Percentiles rank a stretch among this genome's conserved stretches.
Evolutionary conservation across 805 yeast genomes (phyloP).

Genomic region (Zygosaccharomyces siamensis): DNA sequence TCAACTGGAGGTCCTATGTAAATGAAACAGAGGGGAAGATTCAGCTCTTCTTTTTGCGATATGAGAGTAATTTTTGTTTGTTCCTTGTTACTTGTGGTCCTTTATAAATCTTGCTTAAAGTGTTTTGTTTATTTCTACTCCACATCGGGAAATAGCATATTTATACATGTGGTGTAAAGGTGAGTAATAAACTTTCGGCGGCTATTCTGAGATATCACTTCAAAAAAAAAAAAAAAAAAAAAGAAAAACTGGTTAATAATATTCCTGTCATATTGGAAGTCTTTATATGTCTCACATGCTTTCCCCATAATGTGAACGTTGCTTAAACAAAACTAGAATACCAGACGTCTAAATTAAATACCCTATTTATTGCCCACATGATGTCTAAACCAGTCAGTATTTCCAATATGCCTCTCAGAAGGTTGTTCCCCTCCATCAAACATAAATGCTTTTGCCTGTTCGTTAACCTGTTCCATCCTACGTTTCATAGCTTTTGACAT

Average conservation of each 20-base stretch:
- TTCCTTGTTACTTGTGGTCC: constrained; percentile 1
- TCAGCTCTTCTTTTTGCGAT: background rate
- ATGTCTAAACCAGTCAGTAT: background rate
- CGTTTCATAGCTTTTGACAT: constrained; percentile 57
- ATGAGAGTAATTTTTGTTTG: background rate
- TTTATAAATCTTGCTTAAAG: constrained; percentile 2
- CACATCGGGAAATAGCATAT: constrained; percentile 5
- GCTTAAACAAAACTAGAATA: too few relatives aligned
- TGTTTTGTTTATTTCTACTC: constrained; percentile 9
- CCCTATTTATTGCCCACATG: background rate
- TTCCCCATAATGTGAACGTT: background rate
- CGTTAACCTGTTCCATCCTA: constrained; percentile 37
- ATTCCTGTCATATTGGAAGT: background rate
- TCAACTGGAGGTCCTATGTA: background rate
- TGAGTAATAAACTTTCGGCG: background rate
- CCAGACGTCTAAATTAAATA: too few relatives aligned
- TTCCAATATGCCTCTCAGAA: background rate
- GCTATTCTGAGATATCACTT: background rate
- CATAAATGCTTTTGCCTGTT: constrained; percentile 17
- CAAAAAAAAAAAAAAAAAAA: too few relatives aligned
- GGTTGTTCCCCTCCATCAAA: background rate
- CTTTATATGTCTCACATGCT: background rate
- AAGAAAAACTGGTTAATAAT: background rate
- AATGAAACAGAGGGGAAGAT: too few relatives aligned
- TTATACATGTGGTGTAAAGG: constrained; percentile 5